phyloP scores from a whole-genome alignment of 2,329 filamentous ascomycete species.

The Talaromyces albobiverticillius region DNA sequence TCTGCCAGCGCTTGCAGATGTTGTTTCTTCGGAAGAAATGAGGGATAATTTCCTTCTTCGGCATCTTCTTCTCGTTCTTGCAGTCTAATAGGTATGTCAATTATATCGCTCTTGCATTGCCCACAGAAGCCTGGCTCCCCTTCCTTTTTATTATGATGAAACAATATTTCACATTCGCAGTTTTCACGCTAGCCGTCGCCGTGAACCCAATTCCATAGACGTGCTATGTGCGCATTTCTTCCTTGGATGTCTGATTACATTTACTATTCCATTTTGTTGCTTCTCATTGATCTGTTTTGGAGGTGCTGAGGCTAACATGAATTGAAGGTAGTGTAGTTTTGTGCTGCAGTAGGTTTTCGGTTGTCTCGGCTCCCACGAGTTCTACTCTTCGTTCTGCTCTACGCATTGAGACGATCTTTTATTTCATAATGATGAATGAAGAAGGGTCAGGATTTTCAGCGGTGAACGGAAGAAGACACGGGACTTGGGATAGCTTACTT shows the following conservation, averaged over 20 bases:
- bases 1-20: too few species aligned
- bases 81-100: constrained; percentile 11
- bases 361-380: too few species aligned
- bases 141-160: constrained; percentile 35
- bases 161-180: constrained; percentile 40
- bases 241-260: constrained; percentile 20
- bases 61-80: not conserved
- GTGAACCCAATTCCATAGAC: constrained; percentile 19
- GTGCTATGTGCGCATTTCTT: constrained; percentile 18
- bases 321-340: not conserved
- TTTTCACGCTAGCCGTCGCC: constrained; percentile 21
- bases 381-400: not conserved
- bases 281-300: not conserved
- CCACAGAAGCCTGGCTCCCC: too few species aligned
- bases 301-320: not conserved
- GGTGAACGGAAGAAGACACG: not conserved
- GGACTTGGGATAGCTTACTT: not conserved
- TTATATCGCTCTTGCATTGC: not conserved
- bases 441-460: not conserved
- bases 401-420: not conserved
- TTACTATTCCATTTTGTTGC: not conserved
- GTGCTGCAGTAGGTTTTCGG: not conserved
- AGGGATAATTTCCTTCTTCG: too few species aligned
- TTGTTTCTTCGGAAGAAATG: too few species aligned
- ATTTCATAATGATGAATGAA: not conserved